These are phyloP conservation scores for Lepiota brunneoincarnata DNA, from an alignment of 768 basidiomycete species.

Conservation along the genomic window DNA sequence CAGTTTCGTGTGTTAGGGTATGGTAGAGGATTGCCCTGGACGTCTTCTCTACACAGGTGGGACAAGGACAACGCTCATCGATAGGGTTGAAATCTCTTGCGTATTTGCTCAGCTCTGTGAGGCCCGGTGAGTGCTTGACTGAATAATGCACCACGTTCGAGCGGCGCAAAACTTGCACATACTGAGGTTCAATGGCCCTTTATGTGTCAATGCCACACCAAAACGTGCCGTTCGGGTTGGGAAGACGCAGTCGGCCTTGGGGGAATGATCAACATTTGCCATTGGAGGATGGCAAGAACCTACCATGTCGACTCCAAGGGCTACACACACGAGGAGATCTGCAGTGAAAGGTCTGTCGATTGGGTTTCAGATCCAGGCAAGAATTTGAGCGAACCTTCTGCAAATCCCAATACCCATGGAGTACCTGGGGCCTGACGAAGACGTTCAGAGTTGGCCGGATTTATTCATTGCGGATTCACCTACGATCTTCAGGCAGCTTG, in stretches of 20 bases:
- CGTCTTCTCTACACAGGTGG: constrained; percentile 69
- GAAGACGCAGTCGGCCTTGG: constrained; percentile 85
- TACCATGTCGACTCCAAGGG: constrained; percentile 92
- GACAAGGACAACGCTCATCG: constrained; percentile 78
- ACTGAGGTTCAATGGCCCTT: constrained; percentile 84
- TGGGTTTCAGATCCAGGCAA: not conserved
- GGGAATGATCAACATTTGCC: constrained; percentile 22
- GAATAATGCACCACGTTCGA: not conserved
- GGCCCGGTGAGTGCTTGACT: not conserved
- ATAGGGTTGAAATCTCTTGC: constrained; percentile 68
- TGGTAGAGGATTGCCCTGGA: constrained; percentile 78
- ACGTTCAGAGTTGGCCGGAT: constrained; percentile 12
- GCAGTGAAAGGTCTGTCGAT: not conserved
- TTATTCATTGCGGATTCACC: constrained; percentile 23
- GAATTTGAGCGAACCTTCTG: constrained; percentile 59
- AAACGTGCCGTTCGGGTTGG: constrained; percentile 91
- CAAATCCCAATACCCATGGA: constrained; percentile 93
- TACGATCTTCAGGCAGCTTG: constrained; percentile 75
- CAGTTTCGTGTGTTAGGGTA: constrained; percentile 74
- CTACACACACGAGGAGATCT: constrained; percentile 90
- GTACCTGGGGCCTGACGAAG: constrained; percentile 71
- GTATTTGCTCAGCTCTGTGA: constrained; percentile 65
- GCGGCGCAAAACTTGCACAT: constrained; percentile 16
- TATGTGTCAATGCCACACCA: constrained; percentile 82
- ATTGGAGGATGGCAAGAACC: constrained; percentile 10